Evolutionary conservation across 2,329 filamentous ascomycete species (phyloP).

Genomic region (Pyricularia grisea): DNA sequence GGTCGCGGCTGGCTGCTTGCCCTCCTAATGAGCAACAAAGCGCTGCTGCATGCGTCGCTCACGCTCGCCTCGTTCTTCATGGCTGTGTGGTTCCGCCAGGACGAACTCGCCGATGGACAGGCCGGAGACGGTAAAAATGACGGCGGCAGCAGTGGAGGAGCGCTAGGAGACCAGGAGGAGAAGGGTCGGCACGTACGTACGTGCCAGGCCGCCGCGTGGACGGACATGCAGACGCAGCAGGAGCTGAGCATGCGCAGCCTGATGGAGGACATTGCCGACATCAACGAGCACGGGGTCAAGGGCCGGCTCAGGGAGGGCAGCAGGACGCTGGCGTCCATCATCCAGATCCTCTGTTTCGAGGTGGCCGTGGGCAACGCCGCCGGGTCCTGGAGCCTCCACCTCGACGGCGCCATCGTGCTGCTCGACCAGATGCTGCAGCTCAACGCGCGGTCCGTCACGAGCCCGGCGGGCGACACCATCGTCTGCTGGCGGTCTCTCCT

Average conservation of each 20-base stretch:
- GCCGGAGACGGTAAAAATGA: not conserved
- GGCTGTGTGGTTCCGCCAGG: constrained; percentile 12
- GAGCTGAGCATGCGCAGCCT: constrained; percentile 18
- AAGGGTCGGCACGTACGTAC: not conserved
- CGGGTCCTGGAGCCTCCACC: constrained; percentile 29
- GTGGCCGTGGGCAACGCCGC: constrained; percentile 20
- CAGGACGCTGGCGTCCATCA: constrained; percentile 26
- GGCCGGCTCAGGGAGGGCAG: constrained; percentile 16
- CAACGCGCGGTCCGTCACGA: constrained; percentile 14
- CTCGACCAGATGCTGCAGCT: constrained; percentile 23
- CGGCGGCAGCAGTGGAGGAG: no score
- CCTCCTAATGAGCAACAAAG: constrained; percentile 44
- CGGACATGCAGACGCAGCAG: constrained; percentile 19
- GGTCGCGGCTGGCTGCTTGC: constrained; percentile 52
- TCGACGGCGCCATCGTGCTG: constrained; percentile 30
- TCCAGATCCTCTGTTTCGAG: constrained; percentile 33
- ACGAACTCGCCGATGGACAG: not conserved
- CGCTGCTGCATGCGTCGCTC: constrained; percentile 47
- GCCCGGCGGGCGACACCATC: not conserved
- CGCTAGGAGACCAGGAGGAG: not conserved
- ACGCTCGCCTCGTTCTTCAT: constrained; percentile 48
- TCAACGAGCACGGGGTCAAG: constrained; percentile 16
- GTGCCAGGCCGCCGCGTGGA: constrained; percentile 12
- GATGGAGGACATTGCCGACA: constrained; percentile 17
- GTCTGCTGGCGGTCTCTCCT: constrained; percentile 15